phyloP scores from a whole-genome alignment of 495 filamentous ascomycete species.

The Neurospora sp. region DNA sequence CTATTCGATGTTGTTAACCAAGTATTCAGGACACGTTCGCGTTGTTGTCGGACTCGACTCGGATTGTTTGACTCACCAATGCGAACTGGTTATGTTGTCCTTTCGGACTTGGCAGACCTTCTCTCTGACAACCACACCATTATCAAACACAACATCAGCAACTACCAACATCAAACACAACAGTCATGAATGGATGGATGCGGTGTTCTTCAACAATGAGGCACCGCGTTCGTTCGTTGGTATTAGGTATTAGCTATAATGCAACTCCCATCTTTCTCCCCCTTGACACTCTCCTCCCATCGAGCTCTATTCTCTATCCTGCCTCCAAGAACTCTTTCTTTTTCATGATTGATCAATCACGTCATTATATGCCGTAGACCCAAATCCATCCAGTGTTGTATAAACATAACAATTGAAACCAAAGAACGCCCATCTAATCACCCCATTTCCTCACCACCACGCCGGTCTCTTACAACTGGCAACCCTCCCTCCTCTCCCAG shows the following conservation, averaged over 20 bases:
- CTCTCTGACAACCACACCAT: neutral
- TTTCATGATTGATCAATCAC: neutral
- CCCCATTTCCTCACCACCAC: neutral
- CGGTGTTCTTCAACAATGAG: neutral
- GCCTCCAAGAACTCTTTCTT: neutral
- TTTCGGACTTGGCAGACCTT: neutral
- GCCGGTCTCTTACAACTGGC: neutral
- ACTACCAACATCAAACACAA: neutral
- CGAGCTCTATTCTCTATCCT: neutral
- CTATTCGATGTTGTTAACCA: neutral
- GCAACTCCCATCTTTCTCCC: neutral
- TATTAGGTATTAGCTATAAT: neutral
- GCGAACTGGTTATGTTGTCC: neutral
- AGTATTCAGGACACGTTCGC: neutral
- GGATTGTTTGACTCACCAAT: neutral
- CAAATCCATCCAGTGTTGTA: neutral
- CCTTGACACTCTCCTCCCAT: neutral
- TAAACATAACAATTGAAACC: neutral
- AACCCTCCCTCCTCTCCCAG: constrained; percentile 50
- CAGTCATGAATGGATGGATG: neutral
- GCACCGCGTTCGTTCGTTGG: neutral
- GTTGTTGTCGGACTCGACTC: neutral
- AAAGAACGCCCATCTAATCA: neutral
- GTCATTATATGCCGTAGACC: neutral
- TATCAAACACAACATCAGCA: neutral